phyloP scores from a whole-genome alignment of 345 rosid genomes.

The Orychophragmus violaceus region DNA sequence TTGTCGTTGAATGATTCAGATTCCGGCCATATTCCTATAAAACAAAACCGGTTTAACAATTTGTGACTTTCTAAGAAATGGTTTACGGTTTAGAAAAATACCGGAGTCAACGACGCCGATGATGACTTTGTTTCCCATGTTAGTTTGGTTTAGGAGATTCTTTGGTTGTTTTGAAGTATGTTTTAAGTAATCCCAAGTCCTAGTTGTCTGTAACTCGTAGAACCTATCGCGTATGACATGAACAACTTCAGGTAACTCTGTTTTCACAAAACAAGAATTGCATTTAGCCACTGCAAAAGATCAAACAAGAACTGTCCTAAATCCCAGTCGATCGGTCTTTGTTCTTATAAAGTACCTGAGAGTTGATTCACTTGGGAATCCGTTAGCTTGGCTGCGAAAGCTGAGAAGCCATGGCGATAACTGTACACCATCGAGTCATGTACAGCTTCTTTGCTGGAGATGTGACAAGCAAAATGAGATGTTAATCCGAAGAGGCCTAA shows the following conservation, averaged over 20 bases:
- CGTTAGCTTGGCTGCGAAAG: conserved; percentile 62
- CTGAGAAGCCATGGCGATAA: conserved; percentile 68
- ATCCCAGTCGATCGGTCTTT: not conserved
- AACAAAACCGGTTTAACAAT: not conserved
- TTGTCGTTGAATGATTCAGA: conserved; percentile 38
- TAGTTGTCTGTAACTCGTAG: conserved; percentile 51
- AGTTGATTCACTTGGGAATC: conserved; percentile 45
- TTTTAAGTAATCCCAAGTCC: conserved; percentile 64
- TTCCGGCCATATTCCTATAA: conserved; percentile 48
- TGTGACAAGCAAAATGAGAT: conserved; percentile 4
- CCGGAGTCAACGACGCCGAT: conserved; percentile 64
- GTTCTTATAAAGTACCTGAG: conserved; percentile 30
- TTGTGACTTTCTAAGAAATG: not conserved
- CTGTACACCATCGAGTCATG: conserved; percentile 47
- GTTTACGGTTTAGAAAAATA: conserved; percentile 4
- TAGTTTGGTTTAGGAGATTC: conserved; percentile 38
- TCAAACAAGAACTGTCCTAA: not conserved
- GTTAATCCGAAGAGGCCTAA: not conserved
- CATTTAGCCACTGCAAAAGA: not conserved
- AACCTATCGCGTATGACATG: conserved; percentile 51
- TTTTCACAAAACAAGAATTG: not conserved
- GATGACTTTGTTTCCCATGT: conserved; percentile 55
- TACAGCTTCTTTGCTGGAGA: conserved; percentile 48
- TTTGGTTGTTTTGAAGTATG: conserved; percentile 37
- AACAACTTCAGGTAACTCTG: conserved; percentile 54